Percentiles rank a stretch among this genome's conserved stretches.
Evolutionary conservation across 495 filamentous ascomycete species (phyloP).

Genomic region (Ascobolus immersus): DNA sequence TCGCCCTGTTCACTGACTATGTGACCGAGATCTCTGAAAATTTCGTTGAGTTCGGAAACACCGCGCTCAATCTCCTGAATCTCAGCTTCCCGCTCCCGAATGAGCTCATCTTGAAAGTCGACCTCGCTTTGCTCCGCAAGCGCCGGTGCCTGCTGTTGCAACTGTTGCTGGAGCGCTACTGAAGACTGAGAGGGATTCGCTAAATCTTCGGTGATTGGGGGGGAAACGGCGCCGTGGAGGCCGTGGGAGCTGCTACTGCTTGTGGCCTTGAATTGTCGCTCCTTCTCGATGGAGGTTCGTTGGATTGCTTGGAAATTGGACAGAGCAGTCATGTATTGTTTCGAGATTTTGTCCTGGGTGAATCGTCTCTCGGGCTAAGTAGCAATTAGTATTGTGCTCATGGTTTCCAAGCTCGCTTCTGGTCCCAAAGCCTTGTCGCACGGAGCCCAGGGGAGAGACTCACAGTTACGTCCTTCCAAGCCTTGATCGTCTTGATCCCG

Average conservation of each 20-base stretch:
- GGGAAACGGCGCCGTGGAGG: conserved; percentile 28
- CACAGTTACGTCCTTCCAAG: conserved; percentile 83
- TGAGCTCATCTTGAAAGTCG: conserved; percentile 87
- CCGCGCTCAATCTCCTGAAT: conserved; percentile 93
- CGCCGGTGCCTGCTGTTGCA: conserved; percentile 45
- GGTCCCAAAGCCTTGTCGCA: too few relatives aligned
- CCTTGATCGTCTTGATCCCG: conserved; percentile 69
- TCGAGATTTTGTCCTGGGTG: conserved; percentile 78
- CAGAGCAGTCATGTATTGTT: conserved; percentile 67
- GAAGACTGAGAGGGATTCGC: conserved; percentile 15
- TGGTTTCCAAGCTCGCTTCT: too few relatives aligned
- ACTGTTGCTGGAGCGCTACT: conserved; percentile 27
- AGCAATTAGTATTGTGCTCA: too few relatives aligned
- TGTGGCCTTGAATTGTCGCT: too few relatives aligned
- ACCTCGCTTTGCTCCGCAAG: conserved; percentile 86
- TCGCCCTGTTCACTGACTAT: conserved; percentile 89
- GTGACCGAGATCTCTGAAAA: conserved; percentile 88
- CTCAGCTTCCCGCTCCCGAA: conserved; percentile 83
- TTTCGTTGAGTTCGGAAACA: conserved; percentile 81
- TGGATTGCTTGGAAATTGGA: conserved; percentile 79
- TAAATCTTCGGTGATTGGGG: conserved; percentile 16
- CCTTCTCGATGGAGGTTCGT: conserved; percentile 68
- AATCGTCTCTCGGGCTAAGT: conserved; percentile 71
- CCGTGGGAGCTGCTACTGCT: too few relatives aligned
- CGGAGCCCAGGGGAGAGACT: conserved; percentile 14